Evolutionary conservation across 2,329 filamentous ascomycete genomes (phyloP), one percentile per base, ranked within the genome.

Genomic region (Aspergillus sp.): DNA sequence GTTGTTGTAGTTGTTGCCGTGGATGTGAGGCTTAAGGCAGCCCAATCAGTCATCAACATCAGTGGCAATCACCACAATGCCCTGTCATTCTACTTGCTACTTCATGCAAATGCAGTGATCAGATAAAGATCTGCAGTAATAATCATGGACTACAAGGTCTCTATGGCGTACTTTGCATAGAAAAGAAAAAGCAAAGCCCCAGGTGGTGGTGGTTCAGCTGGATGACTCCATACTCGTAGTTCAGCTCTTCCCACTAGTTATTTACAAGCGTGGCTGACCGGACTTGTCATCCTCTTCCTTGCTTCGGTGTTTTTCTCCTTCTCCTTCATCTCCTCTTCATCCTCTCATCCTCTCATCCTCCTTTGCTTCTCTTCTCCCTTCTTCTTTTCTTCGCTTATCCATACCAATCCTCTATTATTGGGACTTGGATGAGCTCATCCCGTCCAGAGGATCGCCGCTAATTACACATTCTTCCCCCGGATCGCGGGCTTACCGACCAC

Each of bases 291-390:
- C 19, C 19, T 19, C 6, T 29, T 4, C 40, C n/a, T 45, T 12
- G 6, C 45, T 41, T 41, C 19, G 19, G 19, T 45, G 27, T 35
- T 47, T 39, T 44, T 29, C 19, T 42, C 40, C 42, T 33, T 41
- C 44, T 44, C 10, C 19, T 39, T n/a, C 35, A 26, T 28, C 28
- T 28, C 39, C 41, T 42, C 29, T 19, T 19, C 26, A 30, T 10
- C 29, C 19, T 42, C 41, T 32, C 32, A 27, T 42, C 29, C 28
- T 38, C 35, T n/a, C n/a, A 7, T 26, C 35, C 35, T 38, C 35
- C 3, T n/a, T 38, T 6, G 19, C 19, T 19, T 26, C 35, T 38
- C 45, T 27, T 29, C 46, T 48, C 51, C 49, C 44, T 44, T 38
- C 39, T 40, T 42, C 29, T 9, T 6, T 29, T 5, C 41, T 29